A percentile compares a stretch with the other conserved stretches of the same genome.
Conservation (phyloP, 1,139 yeast species). For the Zygosaccharomyces pseudobailii region DNA sequence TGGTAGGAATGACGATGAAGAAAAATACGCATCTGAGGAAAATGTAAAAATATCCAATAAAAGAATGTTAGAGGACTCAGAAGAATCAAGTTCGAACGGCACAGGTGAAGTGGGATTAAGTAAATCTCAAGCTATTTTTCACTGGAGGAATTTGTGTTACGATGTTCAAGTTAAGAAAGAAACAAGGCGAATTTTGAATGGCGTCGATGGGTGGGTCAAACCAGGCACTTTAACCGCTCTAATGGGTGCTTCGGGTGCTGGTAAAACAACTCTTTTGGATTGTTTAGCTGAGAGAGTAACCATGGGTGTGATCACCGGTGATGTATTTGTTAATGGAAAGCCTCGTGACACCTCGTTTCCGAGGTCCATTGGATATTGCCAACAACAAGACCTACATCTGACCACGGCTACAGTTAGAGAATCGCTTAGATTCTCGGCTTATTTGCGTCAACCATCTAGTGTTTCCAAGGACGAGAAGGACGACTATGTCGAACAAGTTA, state of each 20-base stretch:
- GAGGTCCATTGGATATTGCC: conserved; percentile 67
- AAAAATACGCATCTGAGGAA: conserved; percentile 15
- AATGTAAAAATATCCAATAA: conserved; percentile 10
- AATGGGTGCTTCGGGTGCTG: conserved; percentile 78
- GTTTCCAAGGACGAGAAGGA: conserved; percentile 49
- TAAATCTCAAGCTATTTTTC: conserved; percentile 38
- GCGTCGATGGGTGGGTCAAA: conserved; percentile 67
- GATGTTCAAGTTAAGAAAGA: conserved; percentile 48
- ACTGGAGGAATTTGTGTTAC: conserved; percentile 50
- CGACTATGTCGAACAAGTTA: conserved; percentile 60
- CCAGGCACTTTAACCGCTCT: conserved; percentile 61
- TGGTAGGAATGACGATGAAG: conserved; percentile 22
- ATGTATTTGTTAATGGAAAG: conserved; percentile 59
- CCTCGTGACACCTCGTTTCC: conserved; percentile 59
- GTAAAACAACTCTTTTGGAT: conserved; percentile 63
- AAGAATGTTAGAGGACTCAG: conserved; percentile 9
- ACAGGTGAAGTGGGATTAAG: conserved; percentile 9
- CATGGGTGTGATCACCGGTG: conserved; percentile 63
- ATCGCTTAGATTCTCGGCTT: conserved; percentile 61
- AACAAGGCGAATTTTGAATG: conserved; percentile 50
- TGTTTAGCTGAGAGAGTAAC: conserved; percentile 64
- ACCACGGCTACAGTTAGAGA: conserved; percentile 64
- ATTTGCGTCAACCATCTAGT: conserved; percentile 54
- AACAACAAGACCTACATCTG: conserved; percentile 66
- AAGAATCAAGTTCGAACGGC: conserved; percentile 5